Evolutionary conservation across 257 asterid genomes (phyloP), one percentile per base, ranked within the genome.

Genomic region (Scutellaria galericulata): DNA sequence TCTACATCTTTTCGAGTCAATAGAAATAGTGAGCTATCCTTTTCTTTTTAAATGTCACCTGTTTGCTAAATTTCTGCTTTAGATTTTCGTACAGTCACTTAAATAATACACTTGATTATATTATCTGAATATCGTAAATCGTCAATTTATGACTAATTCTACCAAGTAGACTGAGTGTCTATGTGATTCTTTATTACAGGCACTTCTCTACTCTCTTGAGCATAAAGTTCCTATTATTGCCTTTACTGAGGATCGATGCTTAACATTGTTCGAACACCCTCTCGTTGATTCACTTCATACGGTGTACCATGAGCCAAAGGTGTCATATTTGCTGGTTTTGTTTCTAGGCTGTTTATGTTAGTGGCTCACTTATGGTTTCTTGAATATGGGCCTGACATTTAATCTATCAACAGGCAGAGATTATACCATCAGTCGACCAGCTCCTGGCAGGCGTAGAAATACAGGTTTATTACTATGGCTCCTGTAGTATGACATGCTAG

Each of bases 221-320:
- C 92, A 92, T 61, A 78, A 84, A 71, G 64, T 90, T 79, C 99
- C 99, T 66, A 87, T 92, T 52, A 86, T 89, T 79, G 98, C 96
- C 84, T 95, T 95, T 72, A 74, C 94, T 66, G 91, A 87, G 75
- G 92, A 80, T 70, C 88, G 95, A 15, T 92, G 96, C 80, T 82
- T 91, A 68, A 82, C 99, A 74, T 83, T 92, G 85, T 95, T 95
- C 68, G 85, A 95, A 70, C 98, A 95, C 81, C 97, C 96, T 77
- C 88, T 85, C 9, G 97, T 95, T 76, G 90, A 92, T 72, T 79
- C 91, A 7, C 95, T 95, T 73, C 99, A 95, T 77, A 95, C 99
- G 5, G 73, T 85, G 67, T 92, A 92, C 87, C 87, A 87, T 41
- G 99, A 95, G 80, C 99, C 99, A 76, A 90, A 92, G 96, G 99